These are phyloP conservation scores for Penstemon barbatus DNA, from an alignment of 257 asterid species.

Conservation along the genomic window DNA sequence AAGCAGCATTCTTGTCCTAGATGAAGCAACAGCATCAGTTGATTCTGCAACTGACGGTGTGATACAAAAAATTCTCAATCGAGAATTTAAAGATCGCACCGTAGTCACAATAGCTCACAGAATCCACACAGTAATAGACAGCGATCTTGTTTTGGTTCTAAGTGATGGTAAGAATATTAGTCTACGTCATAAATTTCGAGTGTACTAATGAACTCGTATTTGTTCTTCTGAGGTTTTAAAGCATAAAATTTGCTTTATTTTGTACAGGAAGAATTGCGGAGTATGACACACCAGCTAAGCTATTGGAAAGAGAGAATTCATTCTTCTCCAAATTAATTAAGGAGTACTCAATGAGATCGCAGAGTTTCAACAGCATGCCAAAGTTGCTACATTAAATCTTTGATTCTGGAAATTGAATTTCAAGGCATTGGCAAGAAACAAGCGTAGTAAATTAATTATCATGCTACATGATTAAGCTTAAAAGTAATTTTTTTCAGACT, in stretches of 20 bases:
- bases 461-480: too few species aligned
- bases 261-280: slow-evolving; percentile 89
- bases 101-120: slow-evolving; percentile 97
- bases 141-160: slow-evolving; percentile 82
- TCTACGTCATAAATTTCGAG: not conserved
- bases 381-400: slow-evolving; percentile 39
- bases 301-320: slow-evolving; percentile 79
- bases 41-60: slow-evolving; percentile 94
- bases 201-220: not conserved
- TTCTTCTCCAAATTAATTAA: slow-evolving; percentile 87
- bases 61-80: slow-evolving; percentile 68
- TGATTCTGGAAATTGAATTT: slow-evolving; percentile 8
- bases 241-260: slow-evolving; percentile 17
- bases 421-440: not conserved
- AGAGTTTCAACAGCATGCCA: slow-evolving; percentile 49
- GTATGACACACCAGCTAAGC: slow-evolving; percentile 83
- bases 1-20: slow-evolving; percentile 84
- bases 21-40: slow-evolving; percentile 96
- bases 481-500: too few species aligned
- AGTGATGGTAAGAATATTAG: slow-evolving; percentile 72
- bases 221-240: not conserved
- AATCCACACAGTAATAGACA: slow-evolving; percentile 96
- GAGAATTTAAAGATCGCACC: slow-evolving; percentile 71
- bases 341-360: slow-evolving; percentile 89
- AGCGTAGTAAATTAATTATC: not conserved